Percentiles rank a stretch among this genome's conserved stretches.
These are phyloP conservation scores for Penicillium janthinellum DNA, from an alignment of 2,329 filamentous ascomycete species.

Conservation along the genomic window DNA sequence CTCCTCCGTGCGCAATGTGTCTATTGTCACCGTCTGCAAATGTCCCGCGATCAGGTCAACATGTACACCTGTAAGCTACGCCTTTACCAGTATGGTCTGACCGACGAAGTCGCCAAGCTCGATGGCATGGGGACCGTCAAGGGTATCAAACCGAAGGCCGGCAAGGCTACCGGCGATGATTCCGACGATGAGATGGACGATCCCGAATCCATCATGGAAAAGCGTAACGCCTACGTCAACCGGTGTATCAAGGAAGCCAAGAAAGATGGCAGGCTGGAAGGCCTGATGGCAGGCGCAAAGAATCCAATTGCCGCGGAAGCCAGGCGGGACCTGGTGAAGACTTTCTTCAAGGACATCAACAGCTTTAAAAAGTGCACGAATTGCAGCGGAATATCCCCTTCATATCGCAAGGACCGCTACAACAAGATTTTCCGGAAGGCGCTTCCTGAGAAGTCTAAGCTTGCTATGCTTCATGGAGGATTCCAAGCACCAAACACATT, in stretches of 20 bases:
- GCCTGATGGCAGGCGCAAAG: conserved; percentile 60
- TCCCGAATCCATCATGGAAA: conserved; percentile 55
- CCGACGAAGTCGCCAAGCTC: conserved; percentile 66
- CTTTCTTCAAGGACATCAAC: conserved; percentile 75
- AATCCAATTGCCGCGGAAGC: conserved; percentile 81
- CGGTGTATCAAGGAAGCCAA: conserved; percentile 66
- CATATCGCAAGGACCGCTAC: conserved; percentile 84
- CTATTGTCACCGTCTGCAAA: conserved; percentile 85
- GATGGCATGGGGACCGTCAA: conserved; percentile 52
- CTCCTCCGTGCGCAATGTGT: conserved; percentile 84
- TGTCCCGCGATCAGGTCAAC: conserved; percentile 75
- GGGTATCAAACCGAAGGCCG: conserved; percentile 48
- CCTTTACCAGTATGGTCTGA: conserved; percentile 79
- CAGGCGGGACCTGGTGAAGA: conserved; percentile 73
- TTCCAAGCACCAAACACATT: conserved; percentile 73
- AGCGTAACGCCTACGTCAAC: conserved; percentile 70
- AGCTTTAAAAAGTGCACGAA: conserved; percentile 69
- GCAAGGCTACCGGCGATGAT: conserved; percentile 57
- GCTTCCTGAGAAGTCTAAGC: conserved; percentile 71
- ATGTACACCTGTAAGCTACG: conserved; percentile 81
- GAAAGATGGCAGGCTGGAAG: conserved; percentile 47
- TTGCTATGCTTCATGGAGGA: conserved; percentile 71
- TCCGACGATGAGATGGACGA: conserved; percentile 66
- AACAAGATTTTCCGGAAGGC: conserved; percentile 92
- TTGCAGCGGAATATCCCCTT: conserved; percentile 71